Conservation (phyloP, 257 asterid species). For the Haberlea rhodopensis region DNA sequence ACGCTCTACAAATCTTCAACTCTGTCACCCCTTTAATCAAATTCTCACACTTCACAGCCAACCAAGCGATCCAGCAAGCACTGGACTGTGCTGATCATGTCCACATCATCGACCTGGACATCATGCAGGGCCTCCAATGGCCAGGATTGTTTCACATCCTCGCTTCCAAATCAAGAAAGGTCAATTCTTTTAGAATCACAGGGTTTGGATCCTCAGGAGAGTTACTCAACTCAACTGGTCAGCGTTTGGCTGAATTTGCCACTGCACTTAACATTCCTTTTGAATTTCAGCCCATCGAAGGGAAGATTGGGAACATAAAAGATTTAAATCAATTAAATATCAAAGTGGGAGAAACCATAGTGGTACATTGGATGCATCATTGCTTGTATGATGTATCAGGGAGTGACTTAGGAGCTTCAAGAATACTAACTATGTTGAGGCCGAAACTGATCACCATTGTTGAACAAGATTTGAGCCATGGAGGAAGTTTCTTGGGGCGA, state of each 20-base stretch:
- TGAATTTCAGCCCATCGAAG: constrained; percentile 64
- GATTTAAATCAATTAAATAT: constrained; percentile 47
- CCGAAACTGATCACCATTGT: constrained; percentile 77
- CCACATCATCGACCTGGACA: constrained; percentile 91
- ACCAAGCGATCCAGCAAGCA: constrained; percentile 83
- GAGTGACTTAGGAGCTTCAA: constrained; percentile 55
- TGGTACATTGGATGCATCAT: constrained; percentile 93
- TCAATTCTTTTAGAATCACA: constrained; percentile 61
- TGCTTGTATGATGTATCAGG: constrained; percentile 83
- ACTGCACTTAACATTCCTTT: constrained; percentile 63
- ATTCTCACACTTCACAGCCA: constrained; percentile 93
- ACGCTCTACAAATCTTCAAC: constrained; percentile 73
- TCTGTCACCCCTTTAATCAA: constrained; percentile 74
- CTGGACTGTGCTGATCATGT: constrained; percentile 77
- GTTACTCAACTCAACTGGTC: constrained; percentile 62
- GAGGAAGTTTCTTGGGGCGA: constrained; percentile 64
- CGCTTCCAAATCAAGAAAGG: constrained; percentile 56
- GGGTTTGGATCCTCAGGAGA: constrained; percentile 76
- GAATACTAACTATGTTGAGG: constrained; percentile 42
- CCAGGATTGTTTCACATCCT: constrained; percentile 89
- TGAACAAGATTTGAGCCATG: constrained; percentile 74
- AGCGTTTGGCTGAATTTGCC: constrained; percentile 73
- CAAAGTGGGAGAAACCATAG: constrained; percentile 53
- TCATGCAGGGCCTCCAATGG: constrained; percentile 99
- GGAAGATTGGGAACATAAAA: constrained; percentile 56